Conservation (phyloP, 257 asterid species). For the Rubia yunnanensis region DNA sequence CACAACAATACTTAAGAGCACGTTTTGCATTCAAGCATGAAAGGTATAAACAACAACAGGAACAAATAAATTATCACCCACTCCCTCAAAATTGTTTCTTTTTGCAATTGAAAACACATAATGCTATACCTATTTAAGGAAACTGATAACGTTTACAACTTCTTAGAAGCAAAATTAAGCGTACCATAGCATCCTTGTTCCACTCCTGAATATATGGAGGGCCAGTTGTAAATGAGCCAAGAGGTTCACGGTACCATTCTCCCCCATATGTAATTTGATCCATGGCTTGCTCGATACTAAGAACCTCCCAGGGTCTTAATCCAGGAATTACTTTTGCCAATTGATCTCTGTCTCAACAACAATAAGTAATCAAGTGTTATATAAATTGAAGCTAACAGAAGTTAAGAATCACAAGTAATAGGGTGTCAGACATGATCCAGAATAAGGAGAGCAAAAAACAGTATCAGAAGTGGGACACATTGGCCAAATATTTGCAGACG, state of each 20-base stretch:
- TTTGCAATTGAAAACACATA: neutral
- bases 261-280: slow-evolving; percentile 78
- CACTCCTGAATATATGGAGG: slow-evolving; percentile 71
- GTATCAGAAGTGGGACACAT: neutral
- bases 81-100: neutral
- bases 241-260: slow-evolving; percentile 86
- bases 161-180: neutral
- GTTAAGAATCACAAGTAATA: neutral
- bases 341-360: slow-evolving; percentile 37
- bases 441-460: neutral
- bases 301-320: slow-evolving; percentile 97
- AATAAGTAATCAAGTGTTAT: neutral
- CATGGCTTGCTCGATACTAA: slow-evolving; percentile 96
- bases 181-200: slow-evolving; percentile 55
- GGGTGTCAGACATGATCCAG: neutral
- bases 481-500: neutral
- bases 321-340: slow-evolving; percentile 69
- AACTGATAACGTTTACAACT: neutral
- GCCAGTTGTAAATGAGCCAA: slow-evolving; percentile 77
- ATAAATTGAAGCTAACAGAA: neutral
- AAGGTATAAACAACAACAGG: neutral
- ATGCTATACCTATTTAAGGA: neutral
- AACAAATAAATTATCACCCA: neutral
- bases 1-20: neutral
- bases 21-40: neutral